A percentile compares a stretch with the other conserved stretches of the same genome.
Conservation (phyloP, 2,329 filamentous ascomycete species). For the Fusarium sp. region DNA sequence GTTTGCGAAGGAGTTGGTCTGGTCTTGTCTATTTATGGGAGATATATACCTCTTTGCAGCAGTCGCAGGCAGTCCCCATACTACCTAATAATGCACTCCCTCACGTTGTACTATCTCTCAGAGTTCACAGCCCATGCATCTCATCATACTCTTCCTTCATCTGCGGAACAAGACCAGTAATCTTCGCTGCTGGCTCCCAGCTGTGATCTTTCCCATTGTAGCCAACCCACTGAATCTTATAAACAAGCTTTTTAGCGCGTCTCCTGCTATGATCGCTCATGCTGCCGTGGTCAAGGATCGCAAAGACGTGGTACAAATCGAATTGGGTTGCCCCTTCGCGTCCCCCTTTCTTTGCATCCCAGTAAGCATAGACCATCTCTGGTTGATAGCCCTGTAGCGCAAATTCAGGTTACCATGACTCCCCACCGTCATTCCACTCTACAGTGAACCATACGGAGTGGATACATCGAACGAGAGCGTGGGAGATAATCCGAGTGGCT, state of each 20-base stretch:
- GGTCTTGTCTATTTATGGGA: neutral
- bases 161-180: neutral
- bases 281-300: neutral
- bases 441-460: neutral
- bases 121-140: neutral
- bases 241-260: rapidly evolving
- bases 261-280: neutral
- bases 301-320: neutral
- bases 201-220: neutral
- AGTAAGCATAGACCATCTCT: neutral
- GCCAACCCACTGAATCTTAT: neutral
- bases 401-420: neutral
- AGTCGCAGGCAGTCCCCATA: rapidly evolving
- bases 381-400: neutral
- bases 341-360: neutral
- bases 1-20: neutral
- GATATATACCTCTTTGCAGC: neutral
- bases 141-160: neutral
- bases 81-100: neutral
- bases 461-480: neutral
- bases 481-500: rapidly evolving
- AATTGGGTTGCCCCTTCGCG: neutral
- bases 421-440: neutral
- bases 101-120: neutral
- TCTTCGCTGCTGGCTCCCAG: neutral